Evolutionary conservation across 176 grass and related monocot genomes (phyloP).

Genomic region (Carex pumila): DNA sequence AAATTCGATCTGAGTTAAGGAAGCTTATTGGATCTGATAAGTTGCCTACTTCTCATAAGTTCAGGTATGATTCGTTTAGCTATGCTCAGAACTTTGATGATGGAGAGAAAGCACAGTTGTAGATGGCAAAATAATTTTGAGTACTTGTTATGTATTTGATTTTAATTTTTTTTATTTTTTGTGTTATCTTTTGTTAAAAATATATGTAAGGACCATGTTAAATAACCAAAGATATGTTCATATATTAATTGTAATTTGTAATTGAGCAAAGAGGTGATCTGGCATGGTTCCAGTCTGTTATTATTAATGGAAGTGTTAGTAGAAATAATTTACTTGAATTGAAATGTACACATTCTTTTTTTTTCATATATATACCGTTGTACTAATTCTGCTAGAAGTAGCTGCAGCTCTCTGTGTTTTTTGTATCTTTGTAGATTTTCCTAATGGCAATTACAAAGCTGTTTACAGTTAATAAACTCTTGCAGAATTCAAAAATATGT

Average conservation of each 20-base stretch:
- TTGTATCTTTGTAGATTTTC: background rate
- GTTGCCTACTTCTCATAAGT: conserved; percentile 45
- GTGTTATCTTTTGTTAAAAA: background rate
- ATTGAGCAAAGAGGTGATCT: background rate
- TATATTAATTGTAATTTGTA: conserved; percentile 7
- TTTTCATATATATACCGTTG: background rate
- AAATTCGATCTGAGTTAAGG: conserved; percentile 52
- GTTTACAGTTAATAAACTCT: background rate
- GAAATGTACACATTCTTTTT: background rate
- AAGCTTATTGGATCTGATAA: conserved; percentile 56
- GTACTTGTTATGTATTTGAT: background rate
- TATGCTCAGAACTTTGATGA: conserved; percentile 85
- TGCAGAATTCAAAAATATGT: background rate
- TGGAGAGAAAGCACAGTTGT: conserved; percentile 23
- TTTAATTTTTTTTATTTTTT: conserved; percentile 6
- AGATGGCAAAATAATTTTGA: background rate
- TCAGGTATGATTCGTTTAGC: conserved; percentile 80
- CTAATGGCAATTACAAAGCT: background rate
- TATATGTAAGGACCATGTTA: background rate
- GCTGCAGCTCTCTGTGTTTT: background rate
- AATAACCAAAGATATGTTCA: background rate
- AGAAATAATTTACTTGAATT: conserved; percentile 4
- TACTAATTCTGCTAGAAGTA: background rate
- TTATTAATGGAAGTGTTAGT: conserved; percentile 1
- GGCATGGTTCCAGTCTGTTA: background rate